phyloP scores from a whole-genome alignment of 345 rosid species.

The Abelmoschus esculentus region DNA sequence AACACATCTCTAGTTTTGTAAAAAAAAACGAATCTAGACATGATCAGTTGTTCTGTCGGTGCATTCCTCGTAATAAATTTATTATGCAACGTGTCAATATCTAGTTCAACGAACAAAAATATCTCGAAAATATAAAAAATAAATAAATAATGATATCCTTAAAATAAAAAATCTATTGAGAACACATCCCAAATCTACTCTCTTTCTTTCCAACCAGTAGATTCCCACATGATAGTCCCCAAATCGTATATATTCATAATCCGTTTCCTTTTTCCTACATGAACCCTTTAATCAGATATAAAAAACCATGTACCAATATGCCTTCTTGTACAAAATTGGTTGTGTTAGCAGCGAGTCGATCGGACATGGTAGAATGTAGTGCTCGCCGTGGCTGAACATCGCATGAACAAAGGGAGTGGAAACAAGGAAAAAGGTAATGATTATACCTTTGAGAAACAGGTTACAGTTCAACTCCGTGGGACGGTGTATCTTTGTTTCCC shows the following conservation, averaged over 20 bases:
- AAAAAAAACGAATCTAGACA: too few relatives aligned
- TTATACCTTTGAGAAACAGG: conserved; percentile 2
- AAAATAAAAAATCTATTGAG: too few relatives aligned
- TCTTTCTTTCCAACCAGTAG: too few relatives aligned
- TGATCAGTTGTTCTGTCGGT: too few relatives aligned
- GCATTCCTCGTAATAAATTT: too few relatives aligned
- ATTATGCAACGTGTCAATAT: too few relatives aligned
- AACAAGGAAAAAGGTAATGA: neutral
- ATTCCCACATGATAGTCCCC: too few relatives aligned
- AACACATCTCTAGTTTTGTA: too few relatives aligned
- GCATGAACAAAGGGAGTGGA: neutral
- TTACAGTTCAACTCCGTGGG: conserved; percentile 34
- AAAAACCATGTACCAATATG: neutral
- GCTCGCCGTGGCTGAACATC: neutral
- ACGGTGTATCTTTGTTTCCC: conserved; percentile 20
- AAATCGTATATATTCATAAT: neutral
- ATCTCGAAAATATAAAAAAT: too few relatives aligned
- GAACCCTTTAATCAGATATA: neutral
- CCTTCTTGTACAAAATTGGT: neutral
- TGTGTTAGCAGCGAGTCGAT: neutral
- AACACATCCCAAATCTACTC: too few relatives aligned
- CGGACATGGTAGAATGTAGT: neutral
- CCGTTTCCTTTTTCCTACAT: neutral
- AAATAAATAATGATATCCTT: too few relatives aligned
- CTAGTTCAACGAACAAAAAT: too few relatives aligned